These are phyloP conservation scores for Pseudofabraea citricarpa DNA, from an alignment of 2,329 filamentous ascomycete species.

Conservation along the genomic window DNA sequence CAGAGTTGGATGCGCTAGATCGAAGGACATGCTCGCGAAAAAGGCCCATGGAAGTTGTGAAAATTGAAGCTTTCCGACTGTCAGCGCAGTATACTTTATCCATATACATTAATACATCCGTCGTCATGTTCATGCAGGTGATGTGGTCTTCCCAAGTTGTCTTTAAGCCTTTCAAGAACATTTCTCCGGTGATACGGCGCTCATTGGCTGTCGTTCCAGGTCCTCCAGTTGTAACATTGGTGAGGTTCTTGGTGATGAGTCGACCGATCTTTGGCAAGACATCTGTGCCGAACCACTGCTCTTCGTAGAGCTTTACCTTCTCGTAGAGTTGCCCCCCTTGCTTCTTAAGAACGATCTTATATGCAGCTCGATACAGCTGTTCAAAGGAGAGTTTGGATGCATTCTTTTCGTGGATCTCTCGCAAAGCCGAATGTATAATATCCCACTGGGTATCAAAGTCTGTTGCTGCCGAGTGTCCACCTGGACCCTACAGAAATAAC, in stretches of 20 bases:
- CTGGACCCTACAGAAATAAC: constrained; percentile 42
- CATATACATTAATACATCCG: constrained; percentile 96
- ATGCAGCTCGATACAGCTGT: constrained; percentile 87
- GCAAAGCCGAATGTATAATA: constrained; percentile 69
- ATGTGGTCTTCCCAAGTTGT: constrained; percentile 86
- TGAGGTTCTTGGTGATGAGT: constrained; percentile 66
- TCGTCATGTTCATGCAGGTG: constrained; percentile 91
- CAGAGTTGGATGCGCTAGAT: constrained; percentile 38
- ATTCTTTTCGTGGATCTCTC: constrained; percentile 88
- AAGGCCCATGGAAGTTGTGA: constrained; percentile 76
- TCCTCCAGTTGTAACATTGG: constrained; percentile 54
- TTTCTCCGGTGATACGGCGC: constrained; percentile 73
- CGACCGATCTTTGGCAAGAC: constrained; percentile 67
- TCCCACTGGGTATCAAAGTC: constrained; percentile 88
- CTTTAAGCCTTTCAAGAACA: constrained; percentile 72
- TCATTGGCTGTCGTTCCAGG: constrained; percentile 67
- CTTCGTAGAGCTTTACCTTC: constrained; percentile 74
- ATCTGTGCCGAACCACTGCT: constrained; percentile 69
- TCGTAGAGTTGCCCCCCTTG: constrained; percentile 79
- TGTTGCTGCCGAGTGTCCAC: constrained; percentile 50
- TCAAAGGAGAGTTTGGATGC: constrained; percentile 90
- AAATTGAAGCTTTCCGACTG: constrained; percentile 71
- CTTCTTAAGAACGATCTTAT: constrained; percentile 89
- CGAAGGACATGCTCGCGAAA: constrained; percentile 84
- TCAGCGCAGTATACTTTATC: constrained; percentile 80